A percentile compares a stretch with the other conserved stretches of the same genome.
phyloP scores from a whole-genome alignment of 2,329 filamentous ascomycete species.

The Ceratocystiopsis minuta region DNA sequence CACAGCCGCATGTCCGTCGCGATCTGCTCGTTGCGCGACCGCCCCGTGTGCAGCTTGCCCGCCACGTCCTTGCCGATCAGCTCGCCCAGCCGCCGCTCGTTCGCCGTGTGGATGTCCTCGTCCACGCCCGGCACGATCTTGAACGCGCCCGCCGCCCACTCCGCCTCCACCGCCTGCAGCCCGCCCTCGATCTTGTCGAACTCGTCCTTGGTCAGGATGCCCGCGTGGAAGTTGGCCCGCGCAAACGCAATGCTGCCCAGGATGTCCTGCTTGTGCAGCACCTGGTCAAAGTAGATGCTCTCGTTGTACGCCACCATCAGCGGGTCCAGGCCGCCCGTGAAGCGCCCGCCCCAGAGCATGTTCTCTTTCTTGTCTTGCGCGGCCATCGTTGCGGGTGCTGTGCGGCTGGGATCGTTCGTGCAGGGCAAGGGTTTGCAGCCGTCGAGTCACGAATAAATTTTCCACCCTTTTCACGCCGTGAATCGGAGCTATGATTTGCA shows the following conservation, averaged over 20 bases:
- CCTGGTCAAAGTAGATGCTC: conserved; percentile 60
- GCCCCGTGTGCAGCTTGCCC: conserved; percentile 77
- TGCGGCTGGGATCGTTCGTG: no score
- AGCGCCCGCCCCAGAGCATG: conserved; percentile 29
- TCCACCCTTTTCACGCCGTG: no score
- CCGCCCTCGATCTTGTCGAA: conserved; percentile 59
- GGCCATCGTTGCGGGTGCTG: conserved; percentile 6
- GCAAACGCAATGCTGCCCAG: conserved; percentile 66
- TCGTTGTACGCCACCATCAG: conserved; percentile 78
- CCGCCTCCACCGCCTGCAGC: conserved; percentile 35
- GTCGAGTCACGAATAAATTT: no score
- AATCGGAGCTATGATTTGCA: no score
- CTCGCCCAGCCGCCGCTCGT: conserved; percentile 58
- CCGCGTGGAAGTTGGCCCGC: conserved; percentile 56
- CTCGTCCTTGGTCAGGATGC: conserved; percentile 56
- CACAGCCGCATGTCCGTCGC: conserved; percentile 82
- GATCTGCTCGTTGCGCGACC: conserved; percentile 80
- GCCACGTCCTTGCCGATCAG: conserved; percentile 72
- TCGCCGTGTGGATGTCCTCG: conserved; percentile 50
- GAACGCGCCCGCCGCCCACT: conserved; percentile 35
- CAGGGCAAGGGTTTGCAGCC: no score
- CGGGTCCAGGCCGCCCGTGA: conserved; percentile 58
- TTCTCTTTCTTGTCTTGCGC: conserved; percentile 21
- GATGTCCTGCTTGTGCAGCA: conserved; percentile 66
- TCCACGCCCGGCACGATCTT: conserved; percentile 32